A percentile compares a stretch with the other conserved stretches of the same genome.
Conservation (phyloP, 2,329 filamentous ascomycete species). For the Xylaria polymorpha region DNA sequence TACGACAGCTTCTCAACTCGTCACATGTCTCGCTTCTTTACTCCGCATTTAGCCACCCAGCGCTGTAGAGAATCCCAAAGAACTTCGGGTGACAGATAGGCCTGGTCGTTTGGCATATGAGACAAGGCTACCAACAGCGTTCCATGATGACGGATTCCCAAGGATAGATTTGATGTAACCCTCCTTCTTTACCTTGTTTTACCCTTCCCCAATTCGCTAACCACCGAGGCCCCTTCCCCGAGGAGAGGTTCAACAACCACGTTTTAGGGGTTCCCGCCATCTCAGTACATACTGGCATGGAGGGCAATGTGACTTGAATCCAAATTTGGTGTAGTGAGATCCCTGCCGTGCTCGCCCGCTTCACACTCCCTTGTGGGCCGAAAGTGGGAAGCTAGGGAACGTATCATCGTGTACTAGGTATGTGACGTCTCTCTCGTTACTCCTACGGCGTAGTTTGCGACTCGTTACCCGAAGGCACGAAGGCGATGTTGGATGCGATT, state of each 20-base stretch:
- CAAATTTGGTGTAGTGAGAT: conserved; percentile 10
- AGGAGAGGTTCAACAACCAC: conserved; percentile 12
- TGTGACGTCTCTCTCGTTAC: not conserved
- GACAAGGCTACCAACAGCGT: conserved; percentile 23
- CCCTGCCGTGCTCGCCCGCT: conserved; percentile 7
- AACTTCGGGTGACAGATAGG: not conserved
- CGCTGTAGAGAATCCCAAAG: not conserved
- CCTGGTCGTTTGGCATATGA: conserved; percentile 24
- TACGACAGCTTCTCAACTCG: conserved; percentile 6
- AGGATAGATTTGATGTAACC: conserved; percentile 16
- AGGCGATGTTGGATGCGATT: conserved; percentile 8
- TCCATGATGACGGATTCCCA: conserved; percentile 21
- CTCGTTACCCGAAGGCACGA: conserved; percentile 11
- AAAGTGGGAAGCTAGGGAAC: conserved; percentile 12
- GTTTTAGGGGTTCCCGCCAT: conserved; percentile 14
- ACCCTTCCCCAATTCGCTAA: conserved; percentile 1
- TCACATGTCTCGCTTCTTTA: conserved; percentile 24
- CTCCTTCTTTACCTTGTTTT: not conserved
- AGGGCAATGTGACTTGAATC: conserved; percentile 30
- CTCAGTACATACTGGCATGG: conserved; percentile 6
- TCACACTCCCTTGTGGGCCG: conserved; percentile 19
- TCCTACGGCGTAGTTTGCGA: not conserved
- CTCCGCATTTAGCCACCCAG: conserved; percentile 22
- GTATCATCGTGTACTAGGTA: not conserved
- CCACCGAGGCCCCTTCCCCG: conserved; percentile 5